Evolutionary conservation across 1,139 yeast genomes (phyloP), one percentile per base, ranked within the genome.

Genomic region (Taphrina sp.): DNA sequence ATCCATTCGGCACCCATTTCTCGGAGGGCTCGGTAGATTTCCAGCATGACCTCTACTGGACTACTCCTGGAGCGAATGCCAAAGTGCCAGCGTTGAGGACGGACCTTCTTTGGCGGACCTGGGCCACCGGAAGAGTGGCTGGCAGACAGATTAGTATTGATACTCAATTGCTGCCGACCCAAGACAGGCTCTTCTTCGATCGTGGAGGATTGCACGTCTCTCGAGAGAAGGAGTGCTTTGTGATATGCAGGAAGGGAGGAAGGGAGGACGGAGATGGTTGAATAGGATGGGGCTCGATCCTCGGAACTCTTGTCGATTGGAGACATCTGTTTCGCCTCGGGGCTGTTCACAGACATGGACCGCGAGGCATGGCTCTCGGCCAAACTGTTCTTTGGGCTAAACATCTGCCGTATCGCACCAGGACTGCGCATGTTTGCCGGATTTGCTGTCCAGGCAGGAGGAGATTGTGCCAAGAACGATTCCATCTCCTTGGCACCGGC

Each of bases 1-100:
- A 95, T 89, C 98, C 98, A 92, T 69, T 92, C 96, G 0, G 98
- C 97, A 2, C 96, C 97, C 56, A 94, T 74, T 65, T 87, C 88
- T 71, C 86, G 86, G 65, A 92, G 76, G 0, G 98, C 98, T 43
- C 96, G 77, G 70, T 94, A 92, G 38, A 92, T 90, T 68, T 94
- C 99, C 26, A 97, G 96, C 98, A 92, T 92, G 5, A 92, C 98
- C 69, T 92, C 99, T 63, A 92, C 75, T 34, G 99, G 98, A 67
- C 92, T 92, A 0, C 96, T 88, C 65, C 97, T 78, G 7, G 96
- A 88, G 66, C 99, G 77, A 60, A 92, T 92, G 60, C 99, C 99
- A 68, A 94, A 94, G 74, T 92, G 98, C 99, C 99, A 92, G 71
- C 96, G 82, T 7, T 96, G 88, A 70, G 57, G 45, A 2, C 59